Base-by-base conservation (phyloP, 192 early-diverging fungal species). In the Podochytrium sp. region DNA sequence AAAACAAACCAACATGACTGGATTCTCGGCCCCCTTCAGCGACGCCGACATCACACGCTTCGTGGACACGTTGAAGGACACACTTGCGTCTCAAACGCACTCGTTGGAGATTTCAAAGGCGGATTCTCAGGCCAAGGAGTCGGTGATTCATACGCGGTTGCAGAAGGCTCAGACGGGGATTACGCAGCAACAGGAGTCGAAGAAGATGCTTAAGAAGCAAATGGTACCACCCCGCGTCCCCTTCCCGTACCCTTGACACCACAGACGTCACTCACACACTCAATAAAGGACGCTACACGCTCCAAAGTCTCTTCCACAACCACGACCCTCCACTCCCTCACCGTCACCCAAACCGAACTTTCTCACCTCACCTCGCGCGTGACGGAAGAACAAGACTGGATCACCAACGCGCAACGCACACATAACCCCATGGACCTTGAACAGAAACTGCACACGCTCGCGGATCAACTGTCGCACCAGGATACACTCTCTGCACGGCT, bases 1-100 rank as follows among this genome's bases (percentile, higher is more conserved):
- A 7, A 23, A 18, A 10, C 12, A 51, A 32, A 4, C n/a, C 25
- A 71, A 71, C 27, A 71, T 71, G 25, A 32, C 42, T 1, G 82
- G 84, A 34, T 83, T 89, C 47, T 68, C 76, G 6, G 61, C 60
- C 16, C 37, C 71, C 2, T 52, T 90, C 14, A 53, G 77, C 18
- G 73, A 73, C 12, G 47, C 60, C 39, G 80, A 87, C 65, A 72
- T 90, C 0, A 3, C 69, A 2, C 55, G 74, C 12, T 91, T 91
- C 47, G 58, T 76, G 16, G 65, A 50, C 20, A 86, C 85, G 64
- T 52, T 90, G 12, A 73, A 80, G 1, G 52, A 65, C 37, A 33
- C 5, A 10, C 20, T 71, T 20, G 27, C 16, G 29, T 18, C 14
- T 1, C 69, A 71, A 43, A n/a, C 29, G 29, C 52, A 60, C 20